Evolutionary conservation across 768 basidiomycete genomes (phyloP).

Genomic region (Russula sp.): DNA sequence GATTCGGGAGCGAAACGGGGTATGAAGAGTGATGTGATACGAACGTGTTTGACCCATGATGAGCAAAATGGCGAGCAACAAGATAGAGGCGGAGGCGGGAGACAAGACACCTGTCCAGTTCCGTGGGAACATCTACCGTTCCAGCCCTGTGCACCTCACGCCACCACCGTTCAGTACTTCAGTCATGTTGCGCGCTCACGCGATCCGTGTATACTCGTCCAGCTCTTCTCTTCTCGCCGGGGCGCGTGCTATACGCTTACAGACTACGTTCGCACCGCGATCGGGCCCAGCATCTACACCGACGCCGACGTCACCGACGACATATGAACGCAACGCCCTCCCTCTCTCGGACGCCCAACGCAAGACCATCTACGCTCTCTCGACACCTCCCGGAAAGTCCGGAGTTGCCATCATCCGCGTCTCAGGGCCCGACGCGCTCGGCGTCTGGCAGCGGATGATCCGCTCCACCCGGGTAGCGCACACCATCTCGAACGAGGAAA

Average conservation of each 20-base stretch:
- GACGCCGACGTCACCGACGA: not conserved
- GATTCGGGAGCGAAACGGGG: not conserved
- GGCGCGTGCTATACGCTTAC: not conserved
- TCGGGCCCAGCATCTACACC: not conserved
- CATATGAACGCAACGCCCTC: not conserved
- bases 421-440: constrained; percentile 65
- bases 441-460: constrained; percentile 58
- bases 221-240: not conserved
- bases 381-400: constrained; percentile 79
- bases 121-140: not conserved
- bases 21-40: constrained; percentile 26
- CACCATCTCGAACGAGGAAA: not conserved
- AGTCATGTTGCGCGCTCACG: not conserved
- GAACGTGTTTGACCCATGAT: constrained; percentile 80
- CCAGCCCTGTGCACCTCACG: not conserved
- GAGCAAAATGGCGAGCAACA: constrained; percentile 12
- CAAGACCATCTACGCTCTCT: constrained; percentile 80
- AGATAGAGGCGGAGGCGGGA: not conserved
- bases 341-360: constrained; percentile 45
- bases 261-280: not conserved
- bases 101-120: too few species aligned
- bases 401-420: constrained; percentile 79
- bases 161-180: not conserved
- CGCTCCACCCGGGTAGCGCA: constrained; percentile 24
- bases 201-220: not conserved